Percentiles rank a stretch among this genome's conserved stretches.
Evolutionary conservation across 2,329 filamentous ascomycete species (phyloP).

Genomic region (Paraphaeosphaeria sporulosa): DNA sequence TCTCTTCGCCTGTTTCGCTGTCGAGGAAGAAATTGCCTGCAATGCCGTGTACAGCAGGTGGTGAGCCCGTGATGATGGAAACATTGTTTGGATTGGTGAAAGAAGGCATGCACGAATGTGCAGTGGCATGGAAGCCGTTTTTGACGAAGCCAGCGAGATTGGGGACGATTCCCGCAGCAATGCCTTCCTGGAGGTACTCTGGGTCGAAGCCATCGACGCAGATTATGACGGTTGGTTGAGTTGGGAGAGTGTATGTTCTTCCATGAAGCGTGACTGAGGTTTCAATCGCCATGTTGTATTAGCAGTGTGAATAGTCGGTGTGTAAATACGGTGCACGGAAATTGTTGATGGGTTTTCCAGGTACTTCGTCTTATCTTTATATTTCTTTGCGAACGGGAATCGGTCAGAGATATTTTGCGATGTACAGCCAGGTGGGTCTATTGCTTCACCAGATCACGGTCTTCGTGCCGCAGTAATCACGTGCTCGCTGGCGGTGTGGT

Average conservation of each 20-base stretch:
- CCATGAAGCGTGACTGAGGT: no score
- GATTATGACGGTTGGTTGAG: slow-evolving; percentile 50
- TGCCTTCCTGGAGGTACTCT: slow-evolving; percentile 48
- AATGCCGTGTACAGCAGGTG: slow-evolving; percentile 52
- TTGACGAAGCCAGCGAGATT: slow-evolving; percentile 32
- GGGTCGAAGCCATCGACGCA: slow-evolving; percentile 57
- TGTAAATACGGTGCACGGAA: no score
- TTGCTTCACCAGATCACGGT: no score
- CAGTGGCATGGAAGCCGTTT: slow-evolving; percentile 50
- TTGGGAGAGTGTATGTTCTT: slow-evolving; percentile 28
- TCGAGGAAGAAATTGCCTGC: slow-evolving; percentile 57
- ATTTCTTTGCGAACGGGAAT: no score
- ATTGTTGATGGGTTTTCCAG: no score
- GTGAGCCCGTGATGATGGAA: slow-evolving; percentile 55
- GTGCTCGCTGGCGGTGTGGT: slow-evolving; percentile 23
- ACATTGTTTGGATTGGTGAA: slow-evolving; percentile 58
- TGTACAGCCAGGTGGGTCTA: no score
- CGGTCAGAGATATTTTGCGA: no score
- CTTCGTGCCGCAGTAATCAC: slow-evolving; percentile 17
- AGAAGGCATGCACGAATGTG: slow-evolving; percentile 53
- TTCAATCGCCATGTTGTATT: no score
- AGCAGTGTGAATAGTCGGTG: no score
- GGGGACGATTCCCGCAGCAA: slow-evolving; percentile 36
- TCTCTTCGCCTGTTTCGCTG: slow-evolving; percentile 47
- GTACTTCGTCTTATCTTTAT: no score